A percentile compares a stretch with the other conserved stretches of the same genome.
phyloP scores from a whole-genome alignment of 805 yeast genomes.

The Wickerhamomyces silvicola region DNA sequence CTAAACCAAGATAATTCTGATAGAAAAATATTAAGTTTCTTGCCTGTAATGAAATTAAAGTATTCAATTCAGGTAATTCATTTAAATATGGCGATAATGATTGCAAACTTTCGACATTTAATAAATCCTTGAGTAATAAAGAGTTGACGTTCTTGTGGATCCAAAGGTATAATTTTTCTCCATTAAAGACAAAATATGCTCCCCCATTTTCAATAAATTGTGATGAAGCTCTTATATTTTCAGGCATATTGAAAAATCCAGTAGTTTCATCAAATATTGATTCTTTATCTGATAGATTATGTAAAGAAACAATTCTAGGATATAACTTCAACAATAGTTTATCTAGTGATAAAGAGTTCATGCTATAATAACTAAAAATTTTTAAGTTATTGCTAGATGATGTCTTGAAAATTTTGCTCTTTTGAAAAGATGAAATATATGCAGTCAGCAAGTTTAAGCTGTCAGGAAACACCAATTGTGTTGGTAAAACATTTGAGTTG shows the following conservation, averaged over 20 bases:
- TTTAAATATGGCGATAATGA: conserved; percentile 26
- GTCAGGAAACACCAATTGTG: conserved; percentile 76
- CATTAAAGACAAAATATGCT: conserved; percentile 72
- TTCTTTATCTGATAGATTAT: conserved; percentile 54
- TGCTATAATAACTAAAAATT: conserved; percentile 41
- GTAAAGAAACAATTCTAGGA: conserved; percentile 74
- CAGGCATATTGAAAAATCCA: conserved; percentile 44
- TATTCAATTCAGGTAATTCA: conserved; percentile 63
- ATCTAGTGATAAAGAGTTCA: conserved; percentile 49
- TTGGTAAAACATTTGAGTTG: conserved; percentile 37
- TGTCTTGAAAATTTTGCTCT: conserved; percentile 51
- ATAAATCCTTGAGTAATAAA: conserved; percentile 62
- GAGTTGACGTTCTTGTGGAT: conserved; percentile 65
- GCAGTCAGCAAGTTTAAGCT: conserved; percentile 67
- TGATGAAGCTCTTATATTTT: conserved; percentile 37
- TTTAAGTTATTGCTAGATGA: conserved; percentile 54
- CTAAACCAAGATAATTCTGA: conserved; percentile 33
- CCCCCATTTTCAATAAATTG: conserved; percentile 53
- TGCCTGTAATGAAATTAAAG: conserved; percentile 63
- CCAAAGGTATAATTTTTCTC: conserved; percentile 53
- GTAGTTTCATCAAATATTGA: conserved; percentile 37
- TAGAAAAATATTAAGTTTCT: conserved; percentile 56
- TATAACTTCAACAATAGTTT: conserved; percentile 61
- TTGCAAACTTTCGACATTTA: conserved; percentile 46
- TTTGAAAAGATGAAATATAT: conserved; percentile 61